Base-by-base conservation (phyloP, 768 basidiomycete genomes). In the Tricholoma flavovirens region DNA sequence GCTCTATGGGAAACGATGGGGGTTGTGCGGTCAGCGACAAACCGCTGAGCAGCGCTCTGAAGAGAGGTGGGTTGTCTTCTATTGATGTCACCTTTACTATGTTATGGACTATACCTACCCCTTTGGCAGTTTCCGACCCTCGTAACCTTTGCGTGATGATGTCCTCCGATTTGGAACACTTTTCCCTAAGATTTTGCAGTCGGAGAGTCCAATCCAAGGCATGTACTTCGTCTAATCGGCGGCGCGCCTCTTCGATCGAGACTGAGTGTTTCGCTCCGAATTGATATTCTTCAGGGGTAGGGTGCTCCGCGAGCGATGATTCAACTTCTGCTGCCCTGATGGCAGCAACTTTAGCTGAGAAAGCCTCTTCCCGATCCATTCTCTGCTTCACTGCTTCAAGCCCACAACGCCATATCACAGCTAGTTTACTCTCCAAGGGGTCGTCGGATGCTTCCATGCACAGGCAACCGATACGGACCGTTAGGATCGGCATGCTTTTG, bases 361-460 rank as follows among this genome's bases (percentile, higher is more conserved):
- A 96, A 1, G 89, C 91, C 30, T 86, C 83, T 55, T 93, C 88
- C 1, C 93, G 81, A 50, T 85, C 87, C 45, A 84, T 69, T 29
- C 94, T 77, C 12, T 82, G 78, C 51, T 78, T 79, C 38, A 86
- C 84, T 49, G 93, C 93, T 36, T 83, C 81, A 35, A 80, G 71
- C 0, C 92, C 93, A 49, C 83, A 80, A 56, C 81, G 77, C 77
- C 83, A 90, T 29, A 92, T 88, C 8, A 88, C 74, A 33, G 83
- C 88, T 17, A 97, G 71, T 57, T 77, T 82, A 14, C 81, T 79
- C 69, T 98, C 95, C 55, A 97, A 83, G 1, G 86, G 81, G 62
- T 93, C 90, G 67, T 98, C 95, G 21, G 84, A 82, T 22, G 85
- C 85, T 69, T 97, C 93, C 8, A 91, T 63, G 49, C 82, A 83